Percentiles rank a stretch among this genome's conserved stretches.
These are phyloP conservation scores for Hyaloscypha finlandica DNA, from an alignment of 495 filamentous ascomycete species.

Conservation along the genomic window DNA sequence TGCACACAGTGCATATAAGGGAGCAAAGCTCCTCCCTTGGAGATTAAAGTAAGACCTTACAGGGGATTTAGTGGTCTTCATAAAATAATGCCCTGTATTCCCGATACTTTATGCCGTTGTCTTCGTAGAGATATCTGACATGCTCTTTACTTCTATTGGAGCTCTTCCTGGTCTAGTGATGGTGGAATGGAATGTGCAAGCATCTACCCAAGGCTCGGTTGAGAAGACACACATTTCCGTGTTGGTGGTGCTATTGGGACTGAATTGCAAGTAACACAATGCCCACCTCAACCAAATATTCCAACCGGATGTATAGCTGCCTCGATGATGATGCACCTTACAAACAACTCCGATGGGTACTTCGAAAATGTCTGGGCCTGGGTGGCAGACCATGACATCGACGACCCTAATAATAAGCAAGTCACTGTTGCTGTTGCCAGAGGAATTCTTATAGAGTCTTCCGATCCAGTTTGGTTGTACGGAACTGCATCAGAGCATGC, in stretches of 20 bases:
- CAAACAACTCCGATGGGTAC: constrained; percentile 48
- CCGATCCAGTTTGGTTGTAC: constrained; percentile 60
- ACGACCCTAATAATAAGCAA: constrained; percentile 53
- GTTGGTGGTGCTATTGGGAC: constrained; percentile 45
- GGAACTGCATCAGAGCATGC: constrained; percentile 79
- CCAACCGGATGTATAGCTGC: constrained; percentile 49
- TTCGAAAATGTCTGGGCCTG: constrained; percentile 65
- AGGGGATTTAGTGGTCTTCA: too few relatives aligned
- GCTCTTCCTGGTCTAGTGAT: constrained; percentile 49
- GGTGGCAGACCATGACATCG: constrained; percentile 56
- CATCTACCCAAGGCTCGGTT: constrained; percentile 22
- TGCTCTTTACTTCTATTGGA: constrained; percentile 50
- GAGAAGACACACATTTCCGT: constrained; percentile 45
- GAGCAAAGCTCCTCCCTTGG: too few relatives aligned
- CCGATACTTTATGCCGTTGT: too few relatives aligned
- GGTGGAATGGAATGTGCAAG: constrained; percentile 34
- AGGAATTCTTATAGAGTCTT: constrained; percentile 49
- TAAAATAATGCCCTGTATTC: too few relatives aligned
- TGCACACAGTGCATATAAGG: too few relatives aligned
- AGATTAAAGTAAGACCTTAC: too few relatives aligned
- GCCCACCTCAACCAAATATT: constrained; percentile 19
- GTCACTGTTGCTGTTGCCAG: constrained; percentile 53
- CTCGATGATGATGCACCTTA: constrained; percentile 52
- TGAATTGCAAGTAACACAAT: constrained; percentile 34
- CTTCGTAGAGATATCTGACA: constrained; percentile 62